phyloP scores from a whole-genome alignment of 1,284 basidiomycete species.

The Puccinia brachypodii region DNA sequence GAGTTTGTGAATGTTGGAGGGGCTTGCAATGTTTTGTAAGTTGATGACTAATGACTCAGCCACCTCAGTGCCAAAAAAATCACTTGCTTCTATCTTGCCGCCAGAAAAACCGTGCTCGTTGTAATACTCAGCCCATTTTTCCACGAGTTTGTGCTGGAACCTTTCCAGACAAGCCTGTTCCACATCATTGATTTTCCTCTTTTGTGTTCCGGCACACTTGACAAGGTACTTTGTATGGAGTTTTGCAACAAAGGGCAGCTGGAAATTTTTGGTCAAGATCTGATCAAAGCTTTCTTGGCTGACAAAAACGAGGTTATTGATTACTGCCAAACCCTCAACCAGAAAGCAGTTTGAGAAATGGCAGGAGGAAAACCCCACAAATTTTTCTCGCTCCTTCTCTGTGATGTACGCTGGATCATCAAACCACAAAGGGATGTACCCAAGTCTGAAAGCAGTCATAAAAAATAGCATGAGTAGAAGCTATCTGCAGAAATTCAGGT shows the following conservation, averaged over 20 bases:
- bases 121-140: background rate
- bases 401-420: background rate
- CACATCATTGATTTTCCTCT: background rate
- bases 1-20: background rate
- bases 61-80: background rate
- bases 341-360: background rate
- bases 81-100: background rate
- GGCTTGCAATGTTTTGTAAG: background rate
- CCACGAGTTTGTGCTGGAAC: background rate
- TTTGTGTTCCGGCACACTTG: background rate
- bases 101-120: background rate
- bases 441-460: background rate
- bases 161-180: background rate
- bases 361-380: background rate
- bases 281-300: background rate
- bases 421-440: background rate
- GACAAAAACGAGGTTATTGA: background rate
- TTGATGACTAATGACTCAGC: background rate
- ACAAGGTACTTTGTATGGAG: background rate
- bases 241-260: too few species aligned
- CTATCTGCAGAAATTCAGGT: background rate
- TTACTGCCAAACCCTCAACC: background rate
- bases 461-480: too few species aligned
- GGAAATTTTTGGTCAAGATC: background rate
- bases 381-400: background rate